Base-by-base conservation (phyloP, 495 filamentous ascomycete genomes). In the Barbatosphaeria neglecta region DNA sequence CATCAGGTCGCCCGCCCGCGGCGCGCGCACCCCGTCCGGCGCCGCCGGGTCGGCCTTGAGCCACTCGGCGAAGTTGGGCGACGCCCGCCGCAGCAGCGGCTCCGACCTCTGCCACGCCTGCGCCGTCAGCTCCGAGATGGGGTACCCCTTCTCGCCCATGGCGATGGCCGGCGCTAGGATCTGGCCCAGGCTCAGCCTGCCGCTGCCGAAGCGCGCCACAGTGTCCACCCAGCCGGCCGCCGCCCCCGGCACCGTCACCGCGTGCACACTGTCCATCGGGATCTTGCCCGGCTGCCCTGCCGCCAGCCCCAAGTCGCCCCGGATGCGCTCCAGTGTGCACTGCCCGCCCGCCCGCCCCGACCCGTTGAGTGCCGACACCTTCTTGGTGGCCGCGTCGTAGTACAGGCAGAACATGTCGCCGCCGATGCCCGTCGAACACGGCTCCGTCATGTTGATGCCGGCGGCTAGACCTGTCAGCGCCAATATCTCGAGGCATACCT, bases 361-460 rank as follows among this genome's bases (percentile, higher is more conserved):
- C 22, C 90, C 93, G 64, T 98, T 98, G 50, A 98, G 64, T 8
- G 86, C 84, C 49, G 80, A 82, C 10, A 96, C 78, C 47, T 82
- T 86, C 54, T 82, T 82, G 0, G 82, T 90, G 52, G 83, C 77
- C 42, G 86, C 83, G 56, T 87, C 74, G 67, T 93, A 97, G 74
- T 81, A 97, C 9, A 98, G 81, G 61, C 87, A 94, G 72, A 98
- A 98, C 81, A 95, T 88, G 66, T 98, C 92, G 25, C 92, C 92
- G 48, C 93, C 92, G 50, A 98, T 95, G n/a, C 92, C 92, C 3
- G 92, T 97, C 0, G 83, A 89, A 35, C 81, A 77, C 11, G 92
- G 93, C 58, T 98, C 93, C 4, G 93, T 94, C 62, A 97, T 80
- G 65, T 95, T 96, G 22, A 98, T 66, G 22, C 77, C 87, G 31